Conservation (phyloP, 257 asterid species). For the Rubia yunnanensis region DNA sequence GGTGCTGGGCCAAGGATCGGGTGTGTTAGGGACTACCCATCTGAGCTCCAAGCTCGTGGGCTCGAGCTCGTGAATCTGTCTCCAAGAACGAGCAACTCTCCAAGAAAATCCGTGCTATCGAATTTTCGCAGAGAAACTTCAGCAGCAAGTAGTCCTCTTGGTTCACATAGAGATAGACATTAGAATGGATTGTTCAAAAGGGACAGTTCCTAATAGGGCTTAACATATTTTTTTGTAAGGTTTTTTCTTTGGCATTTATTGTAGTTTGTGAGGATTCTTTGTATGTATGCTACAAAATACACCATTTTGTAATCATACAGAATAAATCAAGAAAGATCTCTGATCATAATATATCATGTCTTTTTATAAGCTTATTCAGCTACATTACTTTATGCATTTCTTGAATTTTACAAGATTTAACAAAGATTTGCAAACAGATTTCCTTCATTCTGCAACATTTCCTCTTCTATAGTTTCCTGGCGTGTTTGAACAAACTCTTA, state of each 20-base stretch:
- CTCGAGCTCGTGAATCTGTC: slow-evolving; percentile 67
- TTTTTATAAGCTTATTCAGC: neutral
- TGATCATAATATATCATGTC: neutral
- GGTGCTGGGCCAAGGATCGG: slow-evolving; percentile 97
- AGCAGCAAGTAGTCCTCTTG: slow-evolving; percentile 26
- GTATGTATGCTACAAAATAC: neutral
- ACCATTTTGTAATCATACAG: neutral
- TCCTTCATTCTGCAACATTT: neutral
- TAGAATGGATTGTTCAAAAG: neutral
- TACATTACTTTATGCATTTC: neutral
- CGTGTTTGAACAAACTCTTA: slow-evolving; percentile 10
- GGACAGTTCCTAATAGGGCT: slow-evolving; percentile 3
- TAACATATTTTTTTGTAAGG: neutral
- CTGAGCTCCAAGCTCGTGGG: slow-evolving; percentile 62
- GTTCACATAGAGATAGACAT: neutral
- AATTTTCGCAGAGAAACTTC: slow-evolving; percentile 13
- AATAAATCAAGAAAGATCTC: neutral
- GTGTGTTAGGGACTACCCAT: slow-evolving; percentile 79
- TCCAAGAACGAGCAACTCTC: slow-evolving; percentile 42
- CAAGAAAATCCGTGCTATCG: slow-evolving; percentile 23
- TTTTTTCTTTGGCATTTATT: neutral
- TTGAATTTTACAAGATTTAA: neutral
- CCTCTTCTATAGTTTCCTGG: neutral
- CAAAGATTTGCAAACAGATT: neutral
- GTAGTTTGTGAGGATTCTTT: slow-evolving; percentile 9